Percentiles rank a stretch among this genome's conserved stretches.
These are phyloP conservation scores for Pyrus bretschneideri DNA, from an alignment of 306 rosid genomes.

Conservation along the genomic window DNA sequence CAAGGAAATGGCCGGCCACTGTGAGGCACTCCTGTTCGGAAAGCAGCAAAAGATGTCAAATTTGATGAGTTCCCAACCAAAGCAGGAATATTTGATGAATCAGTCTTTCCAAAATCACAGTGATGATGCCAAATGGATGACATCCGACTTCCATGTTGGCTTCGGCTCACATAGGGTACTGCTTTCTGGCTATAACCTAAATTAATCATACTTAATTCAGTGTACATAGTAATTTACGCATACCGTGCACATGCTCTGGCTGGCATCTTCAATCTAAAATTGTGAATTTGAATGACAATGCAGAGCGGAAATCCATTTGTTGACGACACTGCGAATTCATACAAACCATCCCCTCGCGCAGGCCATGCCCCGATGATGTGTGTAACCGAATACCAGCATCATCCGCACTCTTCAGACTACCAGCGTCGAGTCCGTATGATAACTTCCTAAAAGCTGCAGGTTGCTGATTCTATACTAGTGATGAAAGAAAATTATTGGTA, in stretches of 20 bases:
- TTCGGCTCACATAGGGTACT: constrained; percentile 35
- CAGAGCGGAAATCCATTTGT: constrained; percentile 41
- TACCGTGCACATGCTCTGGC: background rate
- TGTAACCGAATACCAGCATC: constrained; percentile 42
- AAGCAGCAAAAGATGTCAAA: constrained; percentile 70
- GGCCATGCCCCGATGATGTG: constrained; percentile 27
- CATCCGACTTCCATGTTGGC: constrained; percentile 6
- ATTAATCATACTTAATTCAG: constrained; percentile 3
- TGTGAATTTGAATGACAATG: constrained; percentile 21
- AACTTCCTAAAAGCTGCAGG: constrained; percentile 94
- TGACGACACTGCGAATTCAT: constrained; percentile 26
- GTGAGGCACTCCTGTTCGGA: constrained; percentile 68
- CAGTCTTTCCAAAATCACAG: constrained; percentile 21
- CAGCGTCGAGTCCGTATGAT: constrained; percentile 82
- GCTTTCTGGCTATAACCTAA: background rate
- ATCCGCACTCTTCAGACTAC: constrained; percentile 47
- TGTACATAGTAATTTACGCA: background rate
- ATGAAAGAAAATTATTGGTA: background rate
- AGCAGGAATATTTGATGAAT: constrained; percentile 30
- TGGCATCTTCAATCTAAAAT: constrained; percentile 16
- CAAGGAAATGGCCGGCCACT: constrained; percentile 74
- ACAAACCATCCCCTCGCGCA: constrained; percentile 15
- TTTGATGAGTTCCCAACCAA: constrained; percentile 47
- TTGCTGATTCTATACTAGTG: constrained; percentile 37
- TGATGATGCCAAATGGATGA: constrained; percentile 25